Evolutionary conservation across 164 flowering plant species (phyloP), one percentile per base, ranked within the genome.

Genomic region (Berberis thunbergii): DNA sequence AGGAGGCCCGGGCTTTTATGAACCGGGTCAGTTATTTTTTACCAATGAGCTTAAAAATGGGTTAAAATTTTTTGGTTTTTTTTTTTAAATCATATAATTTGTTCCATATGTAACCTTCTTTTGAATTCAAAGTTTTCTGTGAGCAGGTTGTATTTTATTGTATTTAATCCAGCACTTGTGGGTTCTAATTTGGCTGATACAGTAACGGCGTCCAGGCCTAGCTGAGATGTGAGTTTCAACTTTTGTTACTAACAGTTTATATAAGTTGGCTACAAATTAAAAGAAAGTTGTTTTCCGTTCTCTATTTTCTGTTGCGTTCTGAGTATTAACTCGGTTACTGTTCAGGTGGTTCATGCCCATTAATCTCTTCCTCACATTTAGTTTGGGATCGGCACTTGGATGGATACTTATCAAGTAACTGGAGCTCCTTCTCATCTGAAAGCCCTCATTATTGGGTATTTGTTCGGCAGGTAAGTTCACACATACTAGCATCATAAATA

Each of bases 311-410:
- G 62, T 6, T 54, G 7, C 12, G 38, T 4, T 54, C 1, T 6
- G n/a, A 54, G 7, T 10, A 4, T 6, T 49, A 49, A 6, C 11
- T 49, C 52, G 11, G 6, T 49, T 11, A 49, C 11, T 49, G 8
- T 43, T 2, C 60, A 91, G 97, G 90, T 91, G 97, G 97, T 91
- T 84, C 78, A 88, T 91, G 96, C 97, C 96, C 2, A 2, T 88
- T 52, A 91, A 91, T 70, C 74, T 88, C 45, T 81, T 85, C 44
- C 4, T 84, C 64, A 83, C 94, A 6, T 84, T 80, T 66, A 53
- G 88, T 4, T 58, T 81, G 64, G 97, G 97, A 26, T 26, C 26
- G 26, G 26, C 26, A 26, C 26, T 26, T 26, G 26, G 26, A 26
- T 26, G 26, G 26, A 26, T 26, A 26, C 26, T 26, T 26, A 26